A percentile compares a stretch with the other conserved stretches of the same genome.
Conservation (phyloP, 805 yeast species). For the Metahyphopichia silvanorum region DNA sequence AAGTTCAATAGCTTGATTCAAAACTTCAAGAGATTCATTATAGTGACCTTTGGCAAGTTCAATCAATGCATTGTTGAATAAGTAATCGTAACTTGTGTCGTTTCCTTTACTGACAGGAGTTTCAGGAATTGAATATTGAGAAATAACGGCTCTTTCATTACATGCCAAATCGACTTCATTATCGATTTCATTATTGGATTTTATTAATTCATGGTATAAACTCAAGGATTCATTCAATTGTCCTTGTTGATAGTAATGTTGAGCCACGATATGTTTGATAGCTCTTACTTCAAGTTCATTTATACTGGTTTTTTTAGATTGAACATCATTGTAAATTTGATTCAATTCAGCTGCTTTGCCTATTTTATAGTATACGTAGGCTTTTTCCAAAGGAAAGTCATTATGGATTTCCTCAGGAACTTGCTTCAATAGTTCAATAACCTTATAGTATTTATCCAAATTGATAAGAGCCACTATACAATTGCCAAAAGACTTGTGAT, state of each 20-base stretch:
- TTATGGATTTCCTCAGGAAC: conserved; percentile 34
- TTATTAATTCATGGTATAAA: conserved; percentile 42
- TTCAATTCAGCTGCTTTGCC: conserved; percentile 37
- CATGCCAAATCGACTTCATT: conserved; percentile 53
- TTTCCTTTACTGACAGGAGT: conserved; percentile 2
- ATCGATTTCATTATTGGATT: conserved; percentile 31
- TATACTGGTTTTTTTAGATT: conserved; percentile 5
- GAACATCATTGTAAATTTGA: conserved; percentile 11
- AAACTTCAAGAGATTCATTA: conserved; percentile 35
- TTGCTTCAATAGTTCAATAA: conserved; percentile 39
- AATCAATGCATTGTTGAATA: conserved; percentile 58
- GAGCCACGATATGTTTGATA: conserved; percentile 51
- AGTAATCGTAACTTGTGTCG: conserved; percentile 45
- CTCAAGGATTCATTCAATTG: conserved; percentile 38
- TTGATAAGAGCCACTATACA: conserved; percentile 60
- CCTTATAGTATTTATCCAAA: conserved; percentile 52
- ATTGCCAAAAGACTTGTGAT: conserved; percentile 32
- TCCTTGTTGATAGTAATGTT: conserved; percentile 50
- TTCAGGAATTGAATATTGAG: conserved; percentile 33
- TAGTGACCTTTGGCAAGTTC: conserved; percentile 40
- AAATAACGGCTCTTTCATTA: conserved; percentile 66
- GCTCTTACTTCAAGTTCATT: conserved; percentile 24
- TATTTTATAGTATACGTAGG: conserved; percentile 58
- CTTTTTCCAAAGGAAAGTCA: conserved; percentile 46
- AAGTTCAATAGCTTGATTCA: conserved; percentile 43